These are phyloP conservation scores for Aspergillus ochraceoroseus DNA, from an alignment of 2,329 filamentous ascomycete genomes.

Conservation along the genomic window DNA sequence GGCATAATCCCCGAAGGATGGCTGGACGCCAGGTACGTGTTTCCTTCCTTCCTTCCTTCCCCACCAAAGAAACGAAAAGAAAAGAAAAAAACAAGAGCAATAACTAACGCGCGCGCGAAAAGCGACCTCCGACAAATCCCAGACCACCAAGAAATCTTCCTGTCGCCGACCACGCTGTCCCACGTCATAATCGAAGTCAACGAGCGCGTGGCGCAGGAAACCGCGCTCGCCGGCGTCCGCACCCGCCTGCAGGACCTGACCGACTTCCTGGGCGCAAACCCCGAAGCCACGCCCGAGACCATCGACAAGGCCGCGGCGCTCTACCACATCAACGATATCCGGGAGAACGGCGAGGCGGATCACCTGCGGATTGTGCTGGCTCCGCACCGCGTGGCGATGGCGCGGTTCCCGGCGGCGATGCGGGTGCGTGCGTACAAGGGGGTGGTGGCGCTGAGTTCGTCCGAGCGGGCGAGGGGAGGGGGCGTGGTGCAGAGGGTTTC, in stretches of 20 bases:
- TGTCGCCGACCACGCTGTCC: slow-evolving; percentile 76
- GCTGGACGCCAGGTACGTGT: slow-evolving; percentile 37
- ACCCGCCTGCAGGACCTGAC: slow-evolving; percentile 46
- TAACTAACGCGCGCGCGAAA: slow-evolving; percentile 7
- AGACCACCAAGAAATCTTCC: slow-evolving; percentile 81
- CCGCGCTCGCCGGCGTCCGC: slow-evolving; percentile 23
- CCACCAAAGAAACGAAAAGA: not conserved
- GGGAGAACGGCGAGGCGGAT: slow-evolving; percentile 54
- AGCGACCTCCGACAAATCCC: slow-evolving; percentile 37
- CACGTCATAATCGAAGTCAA: slow-evolving; percentile 88
- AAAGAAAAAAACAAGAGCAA: not conserved
- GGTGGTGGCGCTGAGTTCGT: slow-evolving; percentile 26
- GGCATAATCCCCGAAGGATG: slow-evolving; percentile 33
- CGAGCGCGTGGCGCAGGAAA: slow-evolving; percentile 59
- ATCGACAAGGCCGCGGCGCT: slow-evolving; percentile 16
- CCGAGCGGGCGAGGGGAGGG: slow-evolving; percentile 8
- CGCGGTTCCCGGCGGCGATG: slow-evolving; percentile 26
- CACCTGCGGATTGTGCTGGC: slow-evolving; percentile 63
- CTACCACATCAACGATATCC: slow-evolving; percentile 60
- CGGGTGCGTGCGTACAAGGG: slow-evolving; percentile 26
- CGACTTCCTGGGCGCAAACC: slow-evolving; percentile 52
- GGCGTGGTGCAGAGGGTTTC: slow-evolving; percentile 9
- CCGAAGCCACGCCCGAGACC: slow-evolving; percentile 1
- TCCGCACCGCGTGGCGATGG: slow-evolving; percentile 55
- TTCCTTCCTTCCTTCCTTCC: not conserved